Base-by-base conservation (phyloP, 352 stramenopile species). In the Phytophthora niederhauseri region DNA sequence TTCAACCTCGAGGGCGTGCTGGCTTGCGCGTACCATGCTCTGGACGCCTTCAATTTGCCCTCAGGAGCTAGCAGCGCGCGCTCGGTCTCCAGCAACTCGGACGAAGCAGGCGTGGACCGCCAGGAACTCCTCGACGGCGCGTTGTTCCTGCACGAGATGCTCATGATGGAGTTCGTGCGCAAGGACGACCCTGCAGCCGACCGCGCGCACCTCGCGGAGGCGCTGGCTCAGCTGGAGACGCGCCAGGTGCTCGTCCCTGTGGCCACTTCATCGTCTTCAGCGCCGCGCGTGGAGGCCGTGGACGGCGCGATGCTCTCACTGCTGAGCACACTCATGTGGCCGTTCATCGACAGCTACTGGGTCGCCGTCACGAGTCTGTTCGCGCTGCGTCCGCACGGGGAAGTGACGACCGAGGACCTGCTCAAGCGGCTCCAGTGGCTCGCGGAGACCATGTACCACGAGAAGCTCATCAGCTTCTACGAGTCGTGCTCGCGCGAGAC, bases 271-370 rank as follows among this genome's bases (percentile, higher is more conserved):
- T 62, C 66, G 22, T 55, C 73, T 1, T 60, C 61, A 14, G 11
- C 56, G 15, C 31, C 46, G 36, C 61, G 66, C 7, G 55, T 82
- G 20, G 55, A 73, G 36, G 61, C 51, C 15, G 66, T 31, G 5
- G 66, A 82, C 43, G 38, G 72, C 20, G 53, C 77, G 12, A 78
- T 91, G 62, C 73, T 93, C 15, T 84, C 84, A 36, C 66, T 95
- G 63, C 65, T 95, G 49, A 91, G 84, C 66, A 91, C 77, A 24
- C 73, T 94, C 20, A 68, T 91, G n/a, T 94, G 86, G 88, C 88
- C 88, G n/a, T 95, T 94, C 54, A 88, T 95, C 61, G 88, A 95
- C 63, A 92, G 83, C 73, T 94, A 94, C 76, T 94, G 85, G 85
- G 87, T 94, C 22, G 83, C 85, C 9, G 75, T 94, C 63, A 86